Evolutionary conservation across 2,329 filamentous ascomycete species (phyloP).

Genomic region (Colletotrichum siamense): DNA sequence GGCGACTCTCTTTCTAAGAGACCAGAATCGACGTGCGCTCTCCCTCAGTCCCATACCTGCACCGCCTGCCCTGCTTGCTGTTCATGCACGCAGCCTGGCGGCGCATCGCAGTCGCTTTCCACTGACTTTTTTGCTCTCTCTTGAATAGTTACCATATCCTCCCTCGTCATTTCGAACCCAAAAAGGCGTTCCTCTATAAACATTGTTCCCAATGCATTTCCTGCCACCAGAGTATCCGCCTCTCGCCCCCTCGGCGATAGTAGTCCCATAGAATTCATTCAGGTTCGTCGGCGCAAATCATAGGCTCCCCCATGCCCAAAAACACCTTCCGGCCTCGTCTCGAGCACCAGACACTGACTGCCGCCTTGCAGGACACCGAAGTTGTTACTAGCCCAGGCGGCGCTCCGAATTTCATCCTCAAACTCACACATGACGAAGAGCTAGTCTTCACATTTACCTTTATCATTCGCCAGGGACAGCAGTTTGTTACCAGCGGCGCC

Average conservation of each 20-base stretch:
- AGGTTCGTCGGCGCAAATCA: conserved; percentile 62
- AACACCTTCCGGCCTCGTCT: not conserved
- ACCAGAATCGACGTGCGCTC: conserved; percentile 85
- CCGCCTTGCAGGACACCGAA: conserved; percentile 75
- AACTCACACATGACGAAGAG: conserved; percentile 89
- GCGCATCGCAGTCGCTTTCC: conserved; percentile 22
- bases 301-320: not conserved
- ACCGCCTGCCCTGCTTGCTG: conserved; percentile 15
- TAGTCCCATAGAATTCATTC: conserved; percentile 85
- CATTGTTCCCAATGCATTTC: conserved; percentile 85
- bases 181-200: conserved; percentile 78
- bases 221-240: conserved; percentile 78
- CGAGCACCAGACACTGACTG: not conserved
- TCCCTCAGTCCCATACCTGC: conserved; percentile 23
- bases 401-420: conserved; percentile 79
- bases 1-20: conserved; percentile 80
- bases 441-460: conserved; percentile 94
- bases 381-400: conserved; percentile 44
- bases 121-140: conserved; percentile 17
- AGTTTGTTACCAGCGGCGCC: conserved; percentile 46
- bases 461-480: conserved; percentile 65
- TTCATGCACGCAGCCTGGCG: conserved; percentile 16
- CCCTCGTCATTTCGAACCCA: conserved; percentile 80
- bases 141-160: conserved; percentile 80
- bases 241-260: conserved; percentile 77